Evolutionary conservation across 345 rosid genomes (phyloP), one percentile per base, ranked within the genome.

Genomic region (Psidium friedrichsthalianum): DNA sequence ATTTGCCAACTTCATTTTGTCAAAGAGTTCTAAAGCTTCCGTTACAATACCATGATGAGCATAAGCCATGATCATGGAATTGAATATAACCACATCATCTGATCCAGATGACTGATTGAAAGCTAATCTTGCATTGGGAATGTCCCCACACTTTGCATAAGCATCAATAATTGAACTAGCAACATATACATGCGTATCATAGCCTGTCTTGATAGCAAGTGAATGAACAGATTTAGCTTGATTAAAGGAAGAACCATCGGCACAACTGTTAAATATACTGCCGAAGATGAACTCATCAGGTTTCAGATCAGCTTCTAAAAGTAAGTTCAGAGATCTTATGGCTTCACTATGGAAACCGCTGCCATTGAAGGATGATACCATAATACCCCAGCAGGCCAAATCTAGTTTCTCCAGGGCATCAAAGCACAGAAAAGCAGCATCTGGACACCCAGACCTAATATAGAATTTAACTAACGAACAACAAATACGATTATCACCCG

Each of bases 91-190:
- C 84, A 87, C 88, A 55, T 91, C 93, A 69, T 51, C 82, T 42
- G 51, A 74, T 42, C 84, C 58, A 78, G 21, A 84, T 55, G 89
- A 88, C 51, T 85, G 88, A 57, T 87, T 82, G 44, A 91, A 91
- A 81, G 87, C 89, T 82, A 85, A 82, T 56, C 85, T 80, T 69
- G 93, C 90, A 81, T 86, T 82, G 55, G 80, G 40, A 44, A 91
- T 87, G 83, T 90, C 90, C 44, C 93, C 90, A 11, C 90, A 88
- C 85, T 91, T 90, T 82, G 91, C 88, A 87, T 91, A 90, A 59
- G 93, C 93, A 87, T 91, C 91, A 69, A 91, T 85, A 42, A 87
- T 78, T 82, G 91, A 89, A 88, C 91, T 90, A 44, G 86, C 86
- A 58, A 87, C 85, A 47, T 85, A 89, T 7, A 44, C 84, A 74